Base-by-base conservation (phyloP, 345 rosid genomes). In the Hibiscus trionum region DNA sequence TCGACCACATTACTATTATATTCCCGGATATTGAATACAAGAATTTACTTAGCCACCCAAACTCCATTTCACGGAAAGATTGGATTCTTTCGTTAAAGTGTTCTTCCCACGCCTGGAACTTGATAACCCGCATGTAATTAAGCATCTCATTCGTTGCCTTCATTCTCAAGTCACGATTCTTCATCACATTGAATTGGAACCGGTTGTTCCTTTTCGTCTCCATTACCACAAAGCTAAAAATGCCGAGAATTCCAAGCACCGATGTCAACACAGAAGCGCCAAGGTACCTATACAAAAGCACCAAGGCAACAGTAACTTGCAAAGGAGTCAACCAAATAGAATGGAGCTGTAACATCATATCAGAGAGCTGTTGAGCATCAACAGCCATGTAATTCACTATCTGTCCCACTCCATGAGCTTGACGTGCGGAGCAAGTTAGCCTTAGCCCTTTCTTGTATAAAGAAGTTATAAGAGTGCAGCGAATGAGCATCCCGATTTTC, bases 371-470 rank as follows among this genome's bases (percentile, higher is more conserved):
- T 24, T 94, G 98, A 1, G 97, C 97, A 70, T 94, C 98, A 8
- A 94, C 97, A 31, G 97, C 96, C 98, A 94, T 94, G 84, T 94
- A 94, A 72, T 94, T 94, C 71, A 94, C 98, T 55, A 90, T 94
- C 78, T 91, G 98, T 16, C 98, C 97, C 0, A 94, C 92, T 9
- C 98, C 98, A 61, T 94, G 98, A 69, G 84, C 86, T 72, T 94
- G 98, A 24, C 97, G 88, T 27, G 96, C 95, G 4, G 97, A 94
- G 76, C 95, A 87, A 0, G 97, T 80, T 37, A 94, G 74, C 71
- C 87, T 82, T 67, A 91, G 52, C 4, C 98, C 97, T 76, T 94
- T 94, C 77, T 69, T 84, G 89, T 91, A 94, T 49, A 91, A 66
- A 37, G 95, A 85, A 62, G 96, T 91, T 70, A 91, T 84, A 15